These are phyloP conservation scores for Garcia nutans DNA, from an alignment of 345 rosid species.

Conservation along the genomic window DNA sequence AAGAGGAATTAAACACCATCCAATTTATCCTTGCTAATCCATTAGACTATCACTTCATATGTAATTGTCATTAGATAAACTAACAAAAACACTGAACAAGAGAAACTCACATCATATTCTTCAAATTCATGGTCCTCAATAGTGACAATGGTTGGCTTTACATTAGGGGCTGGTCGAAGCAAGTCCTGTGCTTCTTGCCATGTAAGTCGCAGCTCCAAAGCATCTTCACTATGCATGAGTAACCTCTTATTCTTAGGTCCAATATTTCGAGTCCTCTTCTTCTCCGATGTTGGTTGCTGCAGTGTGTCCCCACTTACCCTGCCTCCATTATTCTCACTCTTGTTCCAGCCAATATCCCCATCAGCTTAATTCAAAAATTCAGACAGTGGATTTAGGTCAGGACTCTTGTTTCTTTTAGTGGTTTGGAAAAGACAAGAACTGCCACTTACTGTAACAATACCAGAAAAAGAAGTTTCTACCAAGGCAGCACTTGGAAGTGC, in stretches of 20 bases:
- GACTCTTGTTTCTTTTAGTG: conserved; percentile 38
- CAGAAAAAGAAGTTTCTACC: conserved; percentile 52
- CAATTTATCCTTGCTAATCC: not conserved
- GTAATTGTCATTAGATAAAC: not conserved
- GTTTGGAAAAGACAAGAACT: conserved; percentile 39
- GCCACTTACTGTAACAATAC: conserved; percentile 43
- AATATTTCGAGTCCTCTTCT: conserved; percentile 70
- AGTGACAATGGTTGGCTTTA: conserved; percentile 49
- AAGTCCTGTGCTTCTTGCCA: conserved; percentile 94
- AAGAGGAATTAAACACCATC: not conserved
- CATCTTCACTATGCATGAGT: conserved; percentile 64
- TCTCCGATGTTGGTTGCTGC: conserved; percentile 41
- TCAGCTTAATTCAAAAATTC: conserved; percentile 43
- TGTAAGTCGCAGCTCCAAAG: conserved; percentile 68
- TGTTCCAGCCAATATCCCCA: conserved; percentile 44
- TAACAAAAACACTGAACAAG: not conserved
- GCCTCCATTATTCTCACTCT: conserved; percentile 44
- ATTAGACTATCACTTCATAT: not conserved
- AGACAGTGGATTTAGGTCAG: conserved; percentile 33
- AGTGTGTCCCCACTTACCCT: conserved; percentile 37
- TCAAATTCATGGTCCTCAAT: conserved; percentile 84
- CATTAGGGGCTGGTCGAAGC: conserved; percentile 75
- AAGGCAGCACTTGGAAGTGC: conserved; percentile 35
- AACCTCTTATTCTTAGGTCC: conserved; percentile 78
- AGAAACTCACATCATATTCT: conserved; percentile 73